A percentile compares a stretch with the other conserved stretches of the same genome.
Evolutionary conservation across 768 basidiomycete genomes (phyloP).

Genomic region (Amanita subjunquillea): DNA sequence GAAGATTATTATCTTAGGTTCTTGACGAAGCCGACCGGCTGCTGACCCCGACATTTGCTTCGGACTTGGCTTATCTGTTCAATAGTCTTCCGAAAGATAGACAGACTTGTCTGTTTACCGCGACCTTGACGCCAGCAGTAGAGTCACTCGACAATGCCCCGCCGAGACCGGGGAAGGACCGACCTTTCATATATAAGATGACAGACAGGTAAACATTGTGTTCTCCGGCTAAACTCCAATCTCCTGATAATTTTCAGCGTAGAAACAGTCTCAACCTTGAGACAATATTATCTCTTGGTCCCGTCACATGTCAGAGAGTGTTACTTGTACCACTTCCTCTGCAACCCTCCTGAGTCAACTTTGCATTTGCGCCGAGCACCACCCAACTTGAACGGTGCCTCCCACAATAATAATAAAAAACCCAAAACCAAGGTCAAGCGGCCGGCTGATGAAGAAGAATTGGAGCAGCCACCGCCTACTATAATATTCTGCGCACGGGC

Average conservation of each 20-base stretch:
- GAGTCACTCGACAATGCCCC: conserved; percentile 63
- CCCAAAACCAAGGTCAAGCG: conserved; percentile 26
- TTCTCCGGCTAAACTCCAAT: neutral
- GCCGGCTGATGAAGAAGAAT: conserved; percentile 33
- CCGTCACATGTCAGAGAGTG: conserved; percentile 91
- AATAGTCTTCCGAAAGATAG: conserved; percentile 66
- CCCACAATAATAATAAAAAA: conserved; percentile 16
- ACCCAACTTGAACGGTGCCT: conserved; percentile 35
- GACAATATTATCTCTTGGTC: conserved; percentile 84
- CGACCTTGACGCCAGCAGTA: conserved; percentile 83
- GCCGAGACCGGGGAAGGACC: conserved; percentile 74
- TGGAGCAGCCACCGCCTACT: conserved; percentile 81
- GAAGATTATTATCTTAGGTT: conserved; percentile 38
- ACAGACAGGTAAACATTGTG: conserved; percentile 39
- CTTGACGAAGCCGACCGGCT: conserved; percentile 96
- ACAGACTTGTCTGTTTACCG: conserved; percentile 97
- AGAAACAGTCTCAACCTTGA: conserved; percentile 82
- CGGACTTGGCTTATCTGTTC: conserved; percentile 77
- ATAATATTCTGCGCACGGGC: conserved; percentile 89
- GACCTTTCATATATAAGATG: conserved; percentile 80
- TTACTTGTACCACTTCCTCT: conserved; percentile 84
- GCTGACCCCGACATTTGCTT: conserved; percentile 79
- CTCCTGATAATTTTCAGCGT: conserved; percentile 36
- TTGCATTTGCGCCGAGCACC: conserved; percentile 53
- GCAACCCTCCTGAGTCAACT: conserved; percentile 79